These are phyloP conservation scores for Fusarium bactridioides DNA, from an alignment of 2,329 filamentous ascomycete species.

Conservation along the genomic window DNA sequence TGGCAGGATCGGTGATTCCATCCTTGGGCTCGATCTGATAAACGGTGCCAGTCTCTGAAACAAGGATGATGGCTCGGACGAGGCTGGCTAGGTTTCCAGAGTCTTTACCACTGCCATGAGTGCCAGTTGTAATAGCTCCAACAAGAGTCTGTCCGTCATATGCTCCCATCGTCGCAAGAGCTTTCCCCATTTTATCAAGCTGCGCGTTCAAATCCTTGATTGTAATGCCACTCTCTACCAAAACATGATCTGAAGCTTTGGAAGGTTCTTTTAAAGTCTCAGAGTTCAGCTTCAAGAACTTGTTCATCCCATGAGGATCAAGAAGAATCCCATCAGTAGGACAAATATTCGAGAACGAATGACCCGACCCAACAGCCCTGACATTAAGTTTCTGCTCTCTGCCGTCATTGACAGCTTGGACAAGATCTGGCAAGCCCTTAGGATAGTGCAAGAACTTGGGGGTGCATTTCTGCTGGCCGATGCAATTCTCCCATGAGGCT, in stretches of 20 bases:
- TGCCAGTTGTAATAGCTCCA: background rate
- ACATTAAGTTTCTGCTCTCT: background rate
- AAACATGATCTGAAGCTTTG: background rate
- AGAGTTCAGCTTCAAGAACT: background rate
- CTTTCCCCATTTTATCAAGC: background rate
- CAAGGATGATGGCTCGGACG: background rate
- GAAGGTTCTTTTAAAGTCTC: background rate
- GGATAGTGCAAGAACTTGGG: background rate
- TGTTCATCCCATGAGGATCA: background rate
- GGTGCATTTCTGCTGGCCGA: background rate
- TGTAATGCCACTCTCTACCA: background rate
- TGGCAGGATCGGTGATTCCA: background rate
- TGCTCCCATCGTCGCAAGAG: background rate
- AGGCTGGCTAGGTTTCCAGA: background rate
- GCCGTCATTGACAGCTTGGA: background rate
- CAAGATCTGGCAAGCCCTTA: background rate
- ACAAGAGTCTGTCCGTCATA: background rate
- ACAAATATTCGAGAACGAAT: background rate
- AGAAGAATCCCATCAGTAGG: background rate
- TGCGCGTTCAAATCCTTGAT: background rate
- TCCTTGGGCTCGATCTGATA: background rate
- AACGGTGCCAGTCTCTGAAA: background rate
- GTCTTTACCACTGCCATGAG: background rate
- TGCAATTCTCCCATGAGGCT: background rate
- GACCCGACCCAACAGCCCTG: background rate